A percentile compares a stretch with the other conserved stretches of the same genome.
Evolutionary conservation across 768 basidiomycete species (phyloP).

Genomic region (Podaxis pistillaris): DNA sequence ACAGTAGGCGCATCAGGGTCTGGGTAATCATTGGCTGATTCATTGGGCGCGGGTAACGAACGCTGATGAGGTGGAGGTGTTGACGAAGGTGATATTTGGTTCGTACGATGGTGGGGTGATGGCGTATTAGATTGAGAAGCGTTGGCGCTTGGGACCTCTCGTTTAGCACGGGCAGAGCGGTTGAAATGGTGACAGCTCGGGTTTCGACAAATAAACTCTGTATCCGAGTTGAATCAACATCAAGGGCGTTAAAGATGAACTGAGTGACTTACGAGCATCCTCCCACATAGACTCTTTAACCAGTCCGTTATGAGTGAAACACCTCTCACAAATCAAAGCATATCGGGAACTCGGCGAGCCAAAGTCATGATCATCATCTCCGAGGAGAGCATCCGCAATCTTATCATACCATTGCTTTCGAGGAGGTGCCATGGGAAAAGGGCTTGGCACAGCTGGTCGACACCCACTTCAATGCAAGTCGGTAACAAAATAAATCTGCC

Average conservation of each 20-base stretch:
- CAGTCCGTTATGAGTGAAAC: constrained; percentile 86
- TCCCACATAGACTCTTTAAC: constrained; percentile 82
- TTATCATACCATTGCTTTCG: constrained; percentile 86
- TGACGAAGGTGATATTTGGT: neutral
- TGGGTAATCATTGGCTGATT: neutral
- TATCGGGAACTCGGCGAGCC: constrained; percentile 56
- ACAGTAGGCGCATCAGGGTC: constrained; percentile 13
- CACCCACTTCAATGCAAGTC: constrained; percentile 10
- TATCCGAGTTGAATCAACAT: neutral
- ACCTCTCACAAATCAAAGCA: constrained; percentile 86
- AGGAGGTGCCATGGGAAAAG: constrained; percentile 41
- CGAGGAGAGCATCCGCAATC: constrained; percentile 81
- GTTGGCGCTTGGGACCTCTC: constrained; percentile 19
- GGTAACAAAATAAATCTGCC: neutral
- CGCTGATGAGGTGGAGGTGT: neutral
- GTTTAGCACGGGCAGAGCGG: constrained; percentile 40
- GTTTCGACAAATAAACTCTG: constrained; percentile 11
- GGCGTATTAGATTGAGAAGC: constrained; percentile 10
- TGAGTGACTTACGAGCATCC: constrained; percentile 65
- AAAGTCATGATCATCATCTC: constrained; percentile 60
- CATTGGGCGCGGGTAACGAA: neutral
- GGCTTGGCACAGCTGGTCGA: constrained; percentile 25
- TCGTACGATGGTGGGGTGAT: neutral
- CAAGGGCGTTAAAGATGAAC: neutral
- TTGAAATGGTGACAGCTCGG: constrained; percentile 85